Percentiles rank a stretch among this genome's conserved stretches.
These are phyloP conservation scores for Mycena amicta DNA, from an alignment of 768 basidiomycete genomes.

Conservation along the genomic window DNA sequence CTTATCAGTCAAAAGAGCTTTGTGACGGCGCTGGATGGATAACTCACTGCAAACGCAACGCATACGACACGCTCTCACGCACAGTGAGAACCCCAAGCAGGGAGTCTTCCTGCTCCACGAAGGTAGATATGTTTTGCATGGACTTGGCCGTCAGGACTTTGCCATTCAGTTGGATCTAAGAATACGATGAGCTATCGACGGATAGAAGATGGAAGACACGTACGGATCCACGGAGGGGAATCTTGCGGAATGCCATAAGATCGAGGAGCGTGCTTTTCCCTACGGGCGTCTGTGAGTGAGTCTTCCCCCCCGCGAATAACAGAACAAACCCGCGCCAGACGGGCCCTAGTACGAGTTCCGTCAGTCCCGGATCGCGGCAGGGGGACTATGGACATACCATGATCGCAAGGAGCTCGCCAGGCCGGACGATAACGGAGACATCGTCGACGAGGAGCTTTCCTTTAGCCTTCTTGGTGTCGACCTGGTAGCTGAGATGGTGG, in stretches of 20 bases:
- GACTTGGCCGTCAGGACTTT: constrained; percentile 24
- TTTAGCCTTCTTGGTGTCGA: constrained; percentile 26
- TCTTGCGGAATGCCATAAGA: constrained; percentile 46
- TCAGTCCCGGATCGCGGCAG: not conserved
- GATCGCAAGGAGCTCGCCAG: constrained; percentile 45
- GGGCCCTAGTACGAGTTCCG: constrained; percentile 35
- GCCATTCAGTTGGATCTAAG: constrained; percentile 38
- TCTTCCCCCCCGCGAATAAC: not conserved
- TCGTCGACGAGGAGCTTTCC: constrained; percentile 40
- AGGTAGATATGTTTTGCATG: constrained; percentile 47
- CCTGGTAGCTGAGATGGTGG: constrained; percentile 36
- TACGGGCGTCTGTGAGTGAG: constrained; percentile 24
- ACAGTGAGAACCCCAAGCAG: constrained; percentile 61
- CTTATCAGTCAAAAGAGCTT: not conserved
- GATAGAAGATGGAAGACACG: constrained; percentile 5
- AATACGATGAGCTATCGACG: not conserved
- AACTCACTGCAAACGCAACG: constrained; percentile 50
- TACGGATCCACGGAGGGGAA: constrained; percentile 32
- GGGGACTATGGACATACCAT: constrained; percentile 39
- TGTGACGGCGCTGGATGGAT: not conserved
- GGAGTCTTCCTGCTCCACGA: constrained; percentile 65
- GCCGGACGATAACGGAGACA: constrained; percentile 39
- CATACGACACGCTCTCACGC: constrained; percentile 54
- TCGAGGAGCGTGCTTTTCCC: constrained; percentile 49
- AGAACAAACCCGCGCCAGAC: constrained; percentile 43